These are phyloP conservation scores for Neonothopanus nambi DNA, from an alignment of 1,284 basidiomycete species.

Conservation along the genomic window DNA sequence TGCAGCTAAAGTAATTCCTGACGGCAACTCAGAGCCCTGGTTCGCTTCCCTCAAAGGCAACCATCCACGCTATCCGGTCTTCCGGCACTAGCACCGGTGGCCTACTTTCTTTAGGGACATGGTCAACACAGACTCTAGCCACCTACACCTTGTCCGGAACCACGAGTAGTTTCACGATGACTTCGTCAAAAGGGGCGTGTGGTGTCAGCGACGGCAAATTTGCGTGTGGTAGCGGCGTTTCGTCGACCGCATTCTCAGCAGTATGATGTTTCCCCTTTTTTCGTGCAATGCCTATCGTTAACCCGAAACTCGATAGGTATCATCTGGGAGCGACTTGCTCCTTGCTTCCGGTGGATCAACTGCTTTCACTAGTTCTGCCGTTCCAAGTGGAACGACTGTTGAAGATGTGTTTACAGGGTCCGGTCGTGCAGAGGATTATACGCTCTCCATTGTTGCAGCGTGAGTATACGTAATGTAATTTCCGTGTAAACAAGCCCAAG, in stretches of 20 bases:
- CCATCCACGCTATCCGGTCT: constrained; percentile 38
- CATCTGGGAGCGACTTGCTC: constrained; percentile 47
- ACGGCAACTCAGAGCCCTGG: constrained; percentile 28
- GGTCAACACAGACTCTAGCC: constrained; percentile 52
- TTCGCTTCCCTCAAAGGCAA: constrained; percentile 43
- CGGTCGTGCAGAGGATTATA: constrained; percentile 43
- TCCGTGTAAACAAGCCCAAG: neutral
- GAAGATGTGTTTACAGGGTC: constrained; percentile 52
- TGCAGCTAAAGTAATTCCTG: neutral
- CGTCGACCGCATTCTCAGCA: constrained; percentile 52
- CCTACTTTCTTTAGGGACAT: constrained; percentile 47
- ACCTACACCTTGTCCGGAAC: constrained; percentile 43
- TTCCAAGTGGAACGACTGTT: constrained; percentile 55
- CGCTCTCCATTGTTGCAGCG: constrained; percentile 37
- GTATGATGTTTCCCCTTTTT: constrained; percentile 33
- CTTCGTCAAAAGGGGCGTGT: constrained; percentile 52
- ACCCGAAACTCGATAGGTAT: constrained; percentile 34
- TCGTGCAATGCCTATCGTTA: constrained; percentile 1
- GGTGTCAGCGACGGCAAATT: constrained; percentile 42
- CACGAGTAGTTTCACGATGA: constrained; percentile 46
- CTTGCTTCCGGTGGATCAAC: constrained; percentile 54
- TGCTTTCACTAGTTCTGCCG: constrained; percentile 48
- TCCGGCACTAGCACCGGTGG: constrained; percentile 38
- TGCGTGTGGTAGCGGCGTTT: constrained; percentile 46
- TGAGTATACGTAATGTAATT: too few relatives aligned